Conservation (phyloP, 192 early-diverging fungal species). For the Cetraspora pellucida region DNA sequence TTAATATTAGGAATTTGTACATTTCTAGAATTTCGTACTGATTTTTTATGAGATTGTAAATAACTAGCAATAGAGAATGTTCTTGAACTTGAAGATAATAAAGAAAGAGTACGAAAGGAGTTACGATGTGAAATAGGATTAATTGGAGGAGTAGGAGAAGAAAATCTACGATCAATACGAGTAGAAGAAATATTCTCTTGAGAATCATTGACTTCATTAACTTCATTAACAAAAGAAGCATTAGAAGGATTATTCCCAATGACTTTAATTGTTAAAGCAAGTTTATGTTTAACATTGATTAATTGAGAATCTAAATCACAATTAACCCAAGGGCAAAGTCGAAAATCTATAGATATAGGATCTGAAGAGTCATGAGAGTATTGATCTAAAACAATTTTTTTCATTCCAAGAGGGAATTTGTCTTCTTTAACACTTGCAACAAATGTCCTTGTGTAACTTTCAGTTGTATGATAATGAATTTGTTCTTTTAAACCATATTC, state of each 20-base stretch:
- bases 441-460: constrained; percentile 17
- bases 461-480: constrained; percentile 43
- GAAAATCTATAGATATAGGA: not conserved
- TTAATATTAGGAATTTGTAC: not conserved
- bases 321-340: constrained; percentile 14
- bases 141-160: not conserved
- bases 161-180: not conserved
- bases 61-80: not conserved
- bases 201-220: not conserved
- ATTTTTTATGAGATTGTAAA: not conserved
- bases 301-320: constrained; percentile 16
- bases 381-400: not conserved
- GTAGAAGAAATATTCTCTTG: not conserved
- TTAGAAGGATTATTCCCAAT: too few species aligned
- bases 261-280: not conserved
- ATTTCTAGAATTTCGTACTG: too few species aligned
- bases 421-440: constrained; percentile 31
- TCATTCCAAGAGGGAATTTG: constrained; percentile 39
- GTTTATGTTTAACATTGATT: constrained; percentile 19
- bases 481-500: constrained; percentile 44
- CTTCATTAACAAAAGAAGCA: not conserved
- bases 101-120: not conserved
- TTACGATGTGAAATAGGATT: not conserved
- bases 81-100: not conserved
- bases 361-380: not conserved